Percentiles rank a stretch among this genome's conserved stretches.
These are phyloP conservation scores for Solanum clarkiae DNA, from an alignment of 257 asterid genomes.

Conservation along the genomic window DNA sequence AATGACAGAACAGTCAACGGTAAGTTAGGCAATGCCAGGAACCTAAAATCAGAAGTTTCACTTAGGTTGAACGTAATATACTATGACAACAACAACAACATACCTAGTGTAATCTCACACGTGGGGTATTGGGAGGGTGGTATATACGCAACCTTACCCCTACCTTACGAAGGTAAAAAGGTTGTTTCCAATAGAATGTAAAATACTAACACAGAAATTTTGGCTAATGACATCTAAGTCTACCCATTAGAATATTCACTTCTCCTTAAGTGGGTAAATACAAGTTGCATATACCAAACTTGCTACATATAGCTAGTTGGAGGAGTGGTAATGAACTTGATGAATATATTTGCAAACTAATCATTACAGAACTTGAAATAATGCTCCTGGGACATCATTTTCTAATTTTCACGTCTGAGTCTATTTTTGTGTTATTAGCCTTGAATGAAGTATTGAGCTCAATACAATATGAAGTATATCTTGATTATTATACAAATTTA, in stretches of 20 bases:
- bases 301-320: not conserved
- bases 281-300: not conserved
- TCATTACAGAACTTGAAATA: not conserved
- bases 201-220: not conserved
- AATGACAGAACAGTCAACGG: not conserved
- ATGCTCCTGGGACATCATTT: not conserved
- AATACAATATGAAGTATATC: not conserved
- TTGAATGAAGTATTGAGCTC: not conserved
- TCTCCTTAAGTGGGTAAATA: not conserved
- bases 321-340: not conserved
- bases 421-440: not conserved
- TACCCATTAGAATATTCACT: not conserved
- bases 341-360: not conserved
- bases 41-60: not conserved
- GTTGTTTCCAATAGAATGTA: not conserved
- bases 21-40: not conserved
- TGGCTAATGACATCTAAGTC: not conserved
- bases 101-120: not conserved
- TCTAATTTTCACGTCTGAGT: not conserved
- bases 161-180: not conserved
- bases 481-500: not conserved
- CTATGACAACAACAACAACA: not conserved
- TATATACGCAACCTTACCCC: not conserved
- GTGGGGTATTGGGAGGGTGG: not conserved
- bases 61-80: not conserved